Percentiles rank a stretch among this genome's conserved stretches.
phyloP scores from a whole-genome alignment of 2,329 filamentous ascomycete genomes.

The Byssochlamys sp. region DNA sequence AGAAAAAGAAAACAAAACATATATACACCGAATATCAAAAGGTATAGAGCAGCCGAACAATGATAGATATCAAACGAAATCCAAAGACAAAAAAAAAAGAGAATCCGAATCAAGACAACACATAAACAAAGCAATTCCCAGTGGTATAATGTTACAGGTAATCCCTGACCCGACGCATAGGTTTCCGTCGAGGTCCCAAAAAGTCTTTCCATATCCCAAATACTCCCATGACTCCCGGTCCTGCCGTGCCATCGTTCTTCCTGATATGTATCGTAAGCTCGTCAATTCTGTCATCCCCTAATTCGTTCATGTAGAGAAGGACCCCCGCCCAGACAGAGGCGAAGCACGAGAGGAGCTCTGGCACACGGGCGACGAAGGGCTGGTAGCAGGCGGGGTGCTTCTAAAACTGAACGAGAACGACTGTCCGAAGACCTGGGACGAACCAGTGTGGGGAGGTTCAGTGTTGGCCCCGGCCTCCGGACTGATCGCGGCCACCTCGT shows the following conservation, averaged over 20 bases:
- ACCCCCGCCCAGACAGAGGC: constrained; percentile 19
- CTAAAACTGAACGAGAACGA: constrained; percentile 15
- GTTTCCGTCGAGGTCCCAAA: background rate
- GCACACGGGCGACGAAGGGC: constrained; percentile 28
- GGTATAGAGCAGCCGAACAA: background rate
- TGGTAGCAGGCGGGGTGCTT: constrained; percentile 25
- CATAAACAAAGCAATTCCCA: background rate
- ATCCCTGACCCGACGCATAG: background rate
- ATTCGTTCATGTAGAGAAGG: constrained; percentile 14
- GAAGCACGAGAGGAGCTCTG: constrained; percentile 18
- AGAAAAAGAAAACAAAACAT: background rate
- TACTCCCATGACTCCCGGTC: background rate
- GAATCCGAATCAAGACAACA: background rate
- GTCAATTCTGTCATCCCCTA: background rate
- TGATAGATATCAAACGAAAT: background rate
- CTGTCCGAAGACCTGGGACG: constrained; percentile 20
- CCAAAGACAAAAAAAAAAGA: too few relatives aligned
- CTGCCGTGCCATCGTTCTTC: constrained; percentile 5
- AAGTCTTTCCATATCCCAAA: background rate
- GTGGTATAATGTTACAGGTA: background rate
- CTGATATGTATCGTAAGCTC: background rate
- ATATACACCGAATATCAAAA: background rate
- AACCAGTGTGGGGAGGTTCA: constrained; percentile 15
- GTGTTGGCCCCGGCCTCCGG: constrained; percentile 14
- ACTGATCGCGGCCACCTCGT: constrained; percentile 19